phyloP scores from a whole-genome alignment of 345 rosid genomes.

The Eucalyptus curtisii region DNA sequence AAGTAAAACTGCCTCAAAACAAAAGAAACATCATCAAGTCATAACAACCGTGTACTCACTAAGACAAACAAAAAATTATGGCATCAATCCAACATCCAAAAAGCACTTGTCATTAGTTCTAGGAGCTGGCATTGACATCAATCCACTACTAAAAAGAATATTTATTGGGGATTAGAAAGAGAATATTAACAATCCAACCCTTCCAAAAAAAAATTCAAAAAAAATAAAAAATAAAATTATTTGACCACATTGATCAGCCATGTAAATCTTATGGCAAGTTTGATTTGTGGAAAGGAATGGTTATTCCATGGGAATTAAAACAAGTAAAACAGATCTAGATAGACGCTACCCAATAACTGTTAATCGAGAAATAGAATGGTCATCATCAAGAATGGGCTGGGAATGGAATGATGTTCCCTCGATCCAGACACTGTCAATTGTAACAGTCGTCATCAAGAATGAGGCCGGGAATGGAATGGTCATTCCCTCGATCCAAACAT shows the following conservation, averaged over 20 bases:
- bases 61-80: background rate
- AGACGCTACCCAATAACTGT: background rate
- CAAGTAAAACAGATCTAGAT: background rate
- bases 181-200: background rate
- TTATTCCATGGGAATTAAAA: background rate
- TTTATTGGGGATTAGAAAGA: background rate
- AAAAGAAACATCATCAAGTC: background rate
- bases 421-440: background rate
- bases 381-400: background rate
- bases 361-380: background rate
- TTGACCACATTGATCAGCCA: background rate
- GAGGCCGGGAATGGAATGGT: background rate
- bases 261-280: background rate
- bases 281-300: background rate
- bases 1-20: background rate
- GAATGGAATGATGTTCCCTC: background rate
- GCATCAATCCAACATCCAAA: background rate
- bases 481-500: background rate
- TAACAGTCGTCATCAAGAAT: background rate
- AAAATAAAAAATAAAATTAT: background rate
- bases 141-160: background rate
- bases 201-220: background rate
- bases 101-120: background rate
- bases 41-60: background rate
- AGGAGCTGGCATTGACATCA: background rate